Evolutionary conservation across 345 rosid genomes (phyloP), one percentile per base, ranked within the genome.

Genomic region (Toxicodendron radicans): DNA sequence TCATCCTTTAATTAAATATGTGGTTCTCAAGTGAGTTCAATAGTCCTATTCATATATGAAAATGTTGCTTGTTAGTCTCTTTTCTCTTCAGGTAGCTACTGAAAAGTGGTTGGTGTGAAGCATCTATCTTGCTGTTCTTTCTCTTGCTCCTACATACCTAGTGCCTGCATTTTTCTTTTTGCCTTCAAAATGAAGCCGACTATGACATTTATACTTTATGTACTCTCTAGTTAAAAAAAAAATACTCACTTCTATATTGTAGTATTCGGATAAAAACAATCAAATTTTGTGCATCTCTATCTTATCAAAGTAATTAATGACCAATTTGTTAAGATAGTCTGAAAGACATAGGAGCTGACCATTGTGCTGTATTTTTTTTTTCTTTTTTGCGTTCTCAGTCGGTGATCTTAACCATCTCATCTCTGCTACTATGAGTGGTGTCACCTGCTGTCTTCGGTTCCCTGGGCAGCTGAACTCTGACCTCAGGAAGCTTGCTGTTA

Each of bases 401-500:
- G 80, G 80, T 33, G 80, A 78, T 67, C 80, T 78, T 23, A 78
- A 78, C 73, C 80, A 78, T 56, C 80, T 78, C 7, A 78, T 78
- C 43, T 78, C 80, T 48, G 80, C 80, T 32, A 78, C 80, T 27
- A 78, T 78, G 80, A 78, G 80, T 51, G 80, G 80, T 0, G 76
- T 72, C 76, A 78, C 80, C 7, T 78, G 80, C 68, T 72, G 80
- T 67, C 80, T 78, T 41, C 73, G 80, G 24, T 78, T 78, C 76
- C 80, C 80, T 20, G 80, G 80, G 27, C 80, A 78, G 76, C 73
- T 78, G 41, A 78, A 78, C 80, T 78, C 80, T 18, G 80, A 78
- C 56, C 80, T 78, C 23, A 58, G 80, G 66, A 78, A 78, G 80
- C 80, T 78, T 60, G 80, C 80, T 1, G 80, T 78, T 18, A 78